Percentiles rank a stretch among this genome's conserved stretches.
These are phyloP conservation scores for Wickerhamomyces bisporus DNA, from an alignment of 805 yeast genomes.

Conservation along the genomic window DNA sequence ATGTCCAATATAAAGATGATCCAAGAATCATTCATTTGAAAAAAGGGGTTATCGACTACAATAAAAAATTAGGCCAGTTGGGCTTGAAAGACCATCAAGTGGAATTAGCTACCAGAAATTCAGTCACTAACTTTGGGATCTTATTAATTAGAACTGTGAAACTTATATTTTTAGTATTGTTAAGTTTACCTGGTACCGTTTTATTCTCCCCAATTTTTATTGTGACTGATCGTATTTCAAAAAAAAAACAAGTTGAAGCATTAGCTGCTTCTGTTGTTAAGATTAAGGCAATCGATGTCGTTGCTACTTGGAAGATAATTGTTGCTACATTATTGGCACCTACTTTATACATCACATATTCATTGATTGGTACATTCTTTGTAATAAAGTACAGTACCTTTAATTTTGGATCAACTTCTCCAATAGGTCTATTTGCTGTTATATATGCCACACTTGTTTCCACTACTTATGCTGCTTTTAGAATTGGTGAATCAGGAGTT, in stretches of 20 bases:
- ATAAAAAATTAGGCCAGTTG: conserved; percentile 54
- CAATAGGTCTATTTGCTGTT: conserved; percentile 33
- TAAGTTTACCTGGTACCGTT: conserved; percentile 81
- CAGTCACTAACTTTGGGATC: conserved; percentile 41
- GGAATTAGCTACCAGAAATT: conserved; percentile 43
- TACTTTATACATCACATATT: conserved; percentile 70
- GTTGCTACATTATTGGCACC: conserved; percentile 86
- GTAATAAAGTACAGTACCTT: conserved; percentile 27
- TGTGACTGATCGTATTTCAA: conserved; percentile 64
- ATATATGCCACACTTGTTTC: conserved; percentile 55
- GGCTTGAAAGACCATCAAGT: conserved; percentile 74
- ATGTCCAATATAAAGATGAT: conserved; percentile 67
- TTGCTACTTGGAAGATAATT: conserved; percentile 93
- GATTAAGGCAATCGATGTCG: conserved; percentile 82
- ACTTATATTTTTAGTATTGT: conserved; percentile 44
- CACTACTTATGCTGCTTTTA: conserved; percentile 82
- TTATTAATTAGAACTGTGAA: conserved; percentile 48
- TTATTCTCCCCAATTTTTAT: conserved; percentile 84
- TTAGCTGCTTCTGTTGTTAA: conserved; percentile 89
- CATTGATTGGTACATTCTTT: conserved; percentile 39
- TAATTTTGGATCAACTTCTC: conserved; percentile 13
- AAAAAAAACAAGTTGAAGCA: conserved; percentile 68
- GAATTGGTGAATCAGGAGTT: conserved; percentile 87
- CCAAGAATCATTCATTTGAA: conserved; percentile 61
- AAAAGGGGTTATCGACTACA: conserved; percentile 61